phyloP scores from a whole-genome alignment of 257 asterid species.

The Catharanthus roseus region DNA sequence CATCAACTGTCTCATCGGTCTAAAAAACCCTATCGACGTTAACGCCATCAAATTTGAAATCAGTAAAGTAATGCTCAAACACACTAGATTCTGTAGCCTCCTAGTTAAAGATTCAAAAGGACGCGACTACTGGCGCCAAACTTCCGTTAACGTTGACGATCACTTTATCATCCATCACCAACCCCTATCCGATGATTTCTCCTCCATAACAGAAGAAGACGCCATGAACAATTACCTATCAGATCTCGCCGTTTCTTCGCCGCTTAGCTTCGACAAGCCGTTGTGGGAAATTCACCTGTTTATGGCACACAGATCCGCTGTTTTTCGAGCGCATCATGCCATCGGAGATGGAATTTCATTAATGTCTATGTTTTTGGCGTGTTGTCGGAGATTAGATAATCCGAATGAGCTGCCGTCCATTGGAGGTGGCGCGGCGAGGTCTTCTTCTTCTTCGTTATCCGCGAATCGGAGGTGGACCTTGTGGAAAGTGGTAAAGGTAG shows the following conservation, averaged over 20 bases:
- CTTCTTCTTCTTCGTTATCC: constrained; percentile 10
- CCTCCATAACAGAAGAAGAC: constrained; percentile 38
- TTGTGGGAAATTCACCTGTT: constrained; percentile 71
- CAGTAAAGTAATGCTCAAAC: constrained; percentile 31
- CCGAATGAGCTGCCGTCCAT: constrained; percentile 33
- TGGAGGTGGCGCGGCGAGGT: constrained; percentile 24
- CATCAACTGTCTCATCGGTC: constrained; percentile 42
- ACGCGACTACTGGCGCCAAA: constrained; percentile 58
- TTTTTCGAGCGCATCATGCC: constrained; percentile 73
- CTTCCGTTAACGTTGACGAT: constrained; percentile 46
- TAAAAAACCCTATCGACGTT: constrained; percentile 32
- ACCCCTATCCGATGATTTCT: constrained; percentile 27
- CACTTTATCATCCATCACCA: constrained; percentile 43
- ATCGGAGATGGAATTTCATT: constrained; percentile 76
- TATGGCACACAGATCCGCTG: constrained; percentile 43
- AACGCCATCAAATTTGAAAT: constrained; percentile 36
- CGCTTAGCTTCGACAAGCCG: constrained; percentile 55
- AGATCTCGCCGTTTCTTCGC: constrained; percentile 45
- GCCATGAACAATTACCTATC: constrained; percentile 55
- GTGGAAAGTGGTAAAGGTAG: constrained; percentile 24
- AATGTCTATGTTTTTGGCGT: constrained; percentile 55
- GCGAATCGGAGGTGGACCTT: constrained; percentile 25
- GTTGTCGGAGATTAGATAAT: constrained; percentile 48
- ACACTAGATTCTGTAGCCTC: constrained; percentile 72
- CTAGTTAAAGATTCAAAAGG: constrained; percentile 49